phyloP scores from a whole-genome alignment of 2,329 filamentous ascomycete species.

The Botrytis galanthina region DNA sequence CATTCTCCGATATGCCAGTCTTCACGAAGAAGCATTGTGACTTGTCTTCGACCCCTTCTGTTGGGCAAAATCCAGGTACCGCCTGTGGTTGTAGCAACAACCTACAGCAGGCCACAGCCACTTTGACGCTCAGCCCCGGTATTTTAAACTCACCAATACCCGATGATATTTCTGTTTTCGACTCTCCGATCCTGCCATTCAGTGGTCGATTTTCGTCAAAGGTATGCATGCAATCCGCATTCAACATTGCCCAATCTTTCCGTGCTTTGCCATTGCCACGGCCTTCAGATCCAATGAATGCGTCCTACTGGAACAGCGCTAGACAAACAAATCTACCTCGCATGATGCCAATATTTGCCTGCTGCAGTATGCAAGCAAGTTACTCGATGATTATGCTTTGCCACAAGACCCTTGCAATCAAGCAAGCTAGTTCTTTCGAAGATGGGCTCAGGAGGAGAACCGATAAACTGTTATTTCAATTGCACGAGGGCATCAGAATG shows the following conservation, averaged over 20 bases:
- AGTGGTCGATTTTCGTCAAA: conserved; percentile 48
- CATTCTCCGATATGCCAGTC: conserved; percentile 50
- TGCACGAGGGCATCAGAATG: conserved; percentile 28
- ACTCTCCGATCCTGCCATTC: conserved; percentile 42
- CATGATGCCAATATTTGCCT: conserved; percentile 39
- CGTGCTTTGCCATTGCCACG: conserved; percentile 47
- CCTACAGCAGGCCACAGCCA: neutral
- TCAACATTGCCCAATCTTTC: conserved; percentile 49
- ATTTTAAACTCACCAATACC: conserved; percentile 11
- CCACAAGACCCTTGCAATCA: conserved; percentile 30
- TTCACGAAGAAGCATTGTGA: conserved; percentile 52
- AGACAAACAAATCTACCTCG: conserved; percentile 27
- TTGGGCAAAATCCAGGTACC: neutral
- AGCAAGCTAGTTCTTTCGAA: conserved; percentile 2
- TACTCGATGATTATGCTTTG: conserved; percentile 40
- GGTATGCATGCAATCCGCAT: conserved; percentile 49
- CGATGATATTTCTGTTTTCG: conserved; percentile 6
- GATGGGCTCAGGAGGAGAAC: conserved; percentile 9
- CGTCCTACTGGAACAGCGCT: neutral
- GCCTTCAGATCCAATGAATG: neutral
- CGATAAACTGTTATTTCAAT: conserved; percentile 25
- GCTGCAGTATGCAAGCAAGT: conserved; percentile 40
- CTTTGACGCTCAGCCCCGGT: neutral
- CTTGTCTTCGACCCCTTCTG: conserved; percentile 34
- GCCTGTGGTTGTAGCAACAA: conserved; percentile 14